Evolutionary conservation across 495 filamentous ascomycete genomes (phyloP).

Genomic region (Podospora sp.): DNA sequence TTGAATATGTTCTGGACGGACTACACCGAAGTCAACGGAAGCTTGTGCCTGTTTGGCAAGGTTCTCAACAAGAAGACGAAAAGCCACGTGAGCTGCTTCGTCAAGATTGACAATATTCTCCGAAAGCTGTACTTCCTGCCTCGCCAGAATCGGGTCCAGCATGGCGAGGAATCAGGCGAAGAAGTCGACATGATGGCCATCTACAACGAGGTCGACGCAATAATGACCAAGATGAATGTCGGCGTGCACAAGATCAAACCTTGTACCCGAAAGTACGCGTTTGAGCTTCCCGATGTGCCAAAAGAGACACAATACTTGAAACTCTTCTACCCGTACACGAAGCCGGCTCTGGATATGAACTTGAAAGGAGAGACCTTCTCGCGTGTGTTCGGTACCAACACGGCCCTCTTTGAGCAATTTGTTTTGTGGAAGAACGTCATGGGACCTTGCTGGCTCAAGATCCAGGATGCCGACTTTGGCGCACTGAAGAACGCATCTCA

Average conservation of each 20-base stretch:
- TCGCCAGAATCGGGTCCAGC: slow-evolving; percentile 60
- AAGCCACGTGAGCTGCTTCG: slow-evolving; percentile 83
- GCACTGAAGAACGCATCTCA: slow-evolving; percentile 90
- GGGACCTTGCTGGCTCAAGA: slow-evolving; percentile 96
- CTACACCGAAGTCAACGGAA: slow-evolving; percentile 91
- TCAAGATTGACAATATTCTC: slow-evolving; percentile 93
- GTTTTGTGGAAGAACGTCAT: slow-evolving; percentile 97
- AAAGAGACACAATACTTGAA: slow-evolving; percentile 91
- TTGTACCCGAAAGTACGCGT: slow-evolving; percentile 89
- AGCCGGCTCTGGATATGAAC: slow-evolving; percentile 63
- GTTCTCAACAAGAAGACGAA: slow-evolving; percentile 86
- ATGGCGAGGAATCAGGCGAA: slow-evolving; percentile 71
- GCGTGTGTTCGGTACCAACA: slow-evolving; percentile 91
- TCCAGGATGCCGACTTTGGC: slow-evolving; percentile 79
- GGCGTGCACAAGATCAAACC: slow-evolving; percentile 91
- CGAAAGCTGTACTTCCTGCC: slow-evolving; percentile 94
- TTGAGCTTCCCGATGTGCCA: slow-evolving; percentile 85
- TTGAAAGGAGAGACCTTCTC: slow-evolving; percentile 87
- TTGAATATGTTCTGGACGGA: slow-evolving; percentile 96
- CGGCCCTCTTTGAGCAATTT: slow-evolving; percentile 94
- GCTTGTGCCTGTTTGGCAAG: slow-evolving; percentile 92
- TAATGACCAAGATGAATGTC: slow-evolving; percentile 84
- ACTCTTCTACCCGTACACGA: slow-evolving; percentile 84
- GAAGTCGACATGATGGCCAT: slow-evolving; percentile 89
- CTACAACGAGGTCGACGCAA: slow-evolving; percentile 78